A percentile compares a stretch with the other conserved stretches of the same genome.
These are phyloP conservation scores for Wickerhamiella dianesei DNA, from an alignment of 805 yeast species.

Conservation along the genomic window DNA sequence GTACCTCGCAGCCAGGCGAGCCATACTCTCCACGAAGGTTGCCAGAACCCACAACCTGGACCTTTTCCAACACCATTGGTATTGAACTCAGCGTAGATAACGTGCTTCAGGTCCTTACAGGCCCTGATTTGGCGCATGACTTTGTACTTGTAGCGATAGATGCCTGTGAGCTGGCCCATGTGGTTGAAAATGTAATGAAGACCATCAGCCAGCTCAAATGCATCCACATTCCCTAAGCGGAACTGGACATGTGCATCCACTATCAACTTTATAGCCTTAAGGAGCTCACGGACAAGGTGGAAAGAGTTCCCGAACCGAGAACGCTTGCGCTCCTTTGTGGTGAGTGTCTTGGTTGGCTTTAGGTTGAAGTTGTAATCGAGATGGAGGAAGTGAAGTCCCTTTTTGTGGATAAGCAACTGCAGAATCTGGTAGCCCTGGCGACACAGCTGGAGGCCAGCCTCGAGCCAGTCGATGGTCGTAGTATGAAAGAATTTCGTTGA, in stretches of 20 bases:
- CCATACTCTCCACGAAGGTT: slow-evolving; percentile 98
- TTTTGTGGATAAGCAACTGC: slow-evolving; percentile 73
- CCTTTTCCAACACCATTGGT: slow-evolving; percentile 75
- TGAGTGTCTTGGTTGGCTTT: slow-evolving; percentile 89
- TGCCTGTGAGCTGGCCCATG: slow-evolving; percentile 90
- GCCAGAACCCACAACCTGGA: slow-evolving; percentile 99
- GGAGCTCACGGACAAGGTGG: slow-evolving; percentile 80
- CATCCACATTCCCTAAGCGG: slow-evolving; percentile 79
- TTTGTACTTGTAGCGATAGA: slow-evolving; percentile 89
- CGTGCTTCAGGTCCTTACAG: slow-evolving; percentile 88
- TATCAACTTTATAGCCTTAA: slow-evolving; percentile 67
- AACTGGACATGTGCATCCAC: slow-evolving; percentile 92
- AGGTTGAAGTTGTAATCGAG: slow-evolving; percentile 89
- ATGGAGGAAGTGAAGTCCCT: slow-evolving; percentile 84
- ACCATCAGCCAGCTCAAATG: slow-evolving; percentile 92
- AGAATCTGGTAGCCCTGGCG: slow-evolving; percentile 91
- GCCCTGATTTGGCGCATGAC: slow-evolving; percentile 97
- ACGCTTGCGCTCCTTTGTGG: slow-evolving; percentile 91
- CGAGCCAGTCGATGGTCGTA: slow-evolving; percentile 94
- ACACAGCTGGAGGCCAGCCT: slow-evolving; percentile 90
- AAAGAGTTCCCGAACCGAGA: slow-evolving; percentile 95
- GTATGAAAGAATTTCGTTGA: slow-evolving; percentile 81
- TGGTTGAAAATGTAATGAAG: slow-evolving; percentile 81
- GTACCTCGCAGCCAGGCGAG: slow-evolving; percentile 80
- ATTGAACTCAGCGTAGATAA: slow-evolving; percentile 76